Conservation (phyloP, 2,329 filamentous ascomycete genomes). For the Ceratocystis smalleyi region DNA sequence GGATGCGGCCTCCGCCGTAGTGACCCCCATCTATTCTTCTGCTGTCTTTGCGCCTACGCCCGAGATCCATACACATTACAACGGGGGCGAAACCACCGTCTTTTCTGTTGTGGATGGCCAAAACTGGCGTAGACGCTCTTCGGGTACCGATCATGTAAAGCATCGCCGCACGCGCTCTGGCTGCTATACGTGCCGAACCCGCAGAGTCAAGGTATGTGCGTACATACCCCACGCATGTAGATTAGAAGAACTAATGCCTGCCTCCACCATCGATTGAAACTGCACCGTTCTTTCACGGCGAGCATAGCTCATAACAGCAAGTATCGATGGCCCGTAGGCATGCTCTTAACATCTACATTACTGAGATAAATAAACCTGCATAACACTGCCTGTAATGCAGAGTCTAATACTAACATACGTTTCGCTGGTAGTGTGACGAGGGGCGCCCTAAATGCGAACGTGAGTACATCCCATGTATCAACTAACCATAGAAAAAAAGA, state of each 20-base stretch:
- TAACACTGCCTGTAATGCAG: slow-evolving; percentile 8
- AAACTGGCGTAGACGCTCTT: slow-evolving; percentile 31
- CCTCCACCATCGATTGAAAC: neutral
- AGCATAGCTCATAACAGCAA: neutral
- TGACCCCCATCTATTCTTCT: slow-evolving; percentile 26
- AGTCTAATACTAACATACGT: slow-evolving; percentile 20
- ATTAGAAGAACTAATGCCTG: neutral
- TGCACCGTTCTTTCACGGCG: neutral
- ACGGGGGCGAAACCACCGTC: neutral
- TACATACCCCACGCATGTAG: neutral
- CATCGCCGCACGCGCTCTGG: slow-evolving; percentile 86
- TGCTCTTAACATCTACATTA: neutral
- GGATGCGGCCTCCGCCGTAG: slow-evolving; percentile 14
- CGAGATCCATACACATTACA: slow-evolving; percentile 7
- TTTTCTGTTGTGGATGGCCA: slow-evolving; percentile 21
- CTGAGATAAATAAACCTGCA: neutral
- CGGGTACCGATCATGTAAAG: slow-evolving; percentile 59
- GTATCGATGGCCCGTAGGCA: neutral
- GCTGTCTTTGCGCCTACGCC: slow-evolving; percentile 34
- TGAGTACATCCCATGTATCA: slow-evolving; percentile 26
- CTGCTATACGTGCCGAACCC: slow-evolving; percentile 77
- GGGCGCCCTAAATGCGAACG: slow-evolving; percentile 70
- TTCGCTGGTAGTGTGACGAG: slow-evolving; percentile 64
- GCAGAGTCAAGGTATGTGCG: slow-evolving; percentile 58
- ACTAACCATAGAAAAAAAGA: neutral